phyloP scores from a whole-genome alignment of 352 stramenopile species.

The Stephanocyclus meneghinianus region DNA sequence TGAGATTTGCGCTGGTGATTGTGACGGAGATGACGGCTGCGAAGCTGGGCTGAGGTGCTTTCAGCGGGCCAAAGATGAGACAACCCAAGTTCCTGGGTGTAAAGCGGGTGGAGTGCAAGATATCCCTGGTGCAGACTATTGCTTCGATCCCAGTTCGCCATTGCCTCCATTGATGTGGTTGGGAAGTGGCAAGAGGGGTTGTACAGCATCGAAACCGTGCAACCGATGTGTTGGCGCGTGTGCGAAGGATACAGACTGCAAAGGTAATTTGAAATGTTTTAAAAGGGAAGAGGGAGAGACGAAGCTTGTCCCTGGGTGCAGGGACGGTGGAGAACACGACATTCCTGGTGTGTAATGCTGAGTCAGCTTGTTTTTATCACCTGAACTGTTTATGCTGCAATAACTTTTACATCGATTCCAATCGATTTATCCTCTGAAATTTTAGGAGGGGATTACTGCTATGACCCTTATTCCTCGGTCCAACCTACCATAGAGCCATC shows the following conservation, averaged over 20 bases:
- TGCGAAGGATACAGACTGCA: constrained; percentile 10
- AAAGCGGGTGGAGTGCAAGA: constrained; percentile 38
- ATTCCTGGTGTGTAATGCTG: constrained; percentile 6
- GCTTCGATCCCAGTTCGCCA: constrained; percentile 25
- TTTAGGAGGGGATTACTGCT: constrained; percentile 18
- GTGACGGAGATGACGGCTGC: constrained; percentile 65
- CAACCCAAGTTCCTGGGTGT: constrained; percentile 58
- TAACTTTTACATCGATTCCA: no score
- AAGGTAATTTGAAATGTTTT: constrained; percentile 18
- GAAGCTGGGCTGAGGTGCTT: constrained; percentile 58
- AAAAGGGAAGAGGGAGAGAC: constrained; percentile 7
- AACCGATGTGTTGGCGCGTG: constrained; percentile 17
- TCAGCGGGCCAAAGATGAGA: constrained; percentile 46
- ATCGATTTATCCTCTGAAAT: background rate
- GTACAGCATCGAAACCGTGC: constrained; percentile 1
- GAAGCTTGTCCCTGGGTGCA: constrained; percentile 7
- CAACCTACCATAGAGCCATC: background rate
- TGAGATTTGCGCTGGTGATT: constrained; percentile 63
- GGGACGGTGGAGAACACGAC: background rate
- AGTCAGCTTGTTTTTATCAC: background rate
- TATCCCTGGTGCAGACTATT: constrained; percentile 46
- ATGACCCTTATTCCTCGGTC: background rate
- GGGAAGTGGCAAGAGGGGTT: constrained; percentile 6
- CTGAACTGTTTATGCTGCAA: no score
- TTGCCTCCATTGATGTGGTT: constrained; percentile 16